Evolutionary conservation across 371 early-diverging fungal species (phyloP).

Genomic region (Conidiobolus incongruus): DNA sequence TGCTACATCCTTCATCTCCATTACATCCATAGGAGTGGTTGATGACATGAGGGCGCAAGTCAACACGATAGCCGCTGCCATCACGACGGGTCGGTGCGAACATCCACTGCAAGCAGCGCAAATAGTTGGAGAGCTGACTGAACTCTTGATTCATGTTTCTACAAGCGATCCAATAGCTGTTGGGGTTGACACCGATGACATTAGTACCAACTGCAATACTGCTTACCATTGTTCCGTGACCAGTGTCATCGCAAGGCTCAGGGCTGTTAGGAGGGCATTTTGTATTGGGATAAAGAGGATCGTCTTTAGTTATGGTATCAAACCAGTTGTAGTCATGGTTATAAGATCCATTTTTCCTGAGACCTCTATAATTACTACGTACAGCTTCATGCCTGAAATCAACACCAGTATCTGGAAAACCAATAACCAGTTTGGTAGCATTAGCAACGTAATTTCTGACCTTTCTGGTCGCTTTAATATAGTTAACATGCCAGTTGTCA

Average conservation of each 20-base stretch:
- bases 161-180: conserved; percentile 1
- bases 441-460: too few relatives aligned
- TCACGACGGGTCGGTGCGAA: not conserved
- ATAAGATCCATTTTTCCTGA: not conserved
- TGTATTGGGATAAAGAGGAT: not conserved
- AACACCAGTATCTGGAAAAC: not conserved
- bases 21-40: not conserved
- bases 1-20: not conserved
- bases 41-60: not conserved
- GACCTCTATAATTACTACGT: not conserved
- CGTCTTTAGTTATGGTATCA: not conserved
- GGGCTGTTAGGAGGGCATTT: not conserved
- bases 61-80: not conserved
- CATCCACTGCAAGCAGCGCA: not conserved
- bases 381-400: not conserved
- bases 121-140: not conserved
- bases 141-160: conserved; percentile 1
- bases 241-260: not conserved
- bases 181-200: not conserved
- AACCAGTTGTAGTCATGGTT: not conserved
- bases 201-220: not conserved
- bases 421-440: not conserved
- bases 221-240: not conserved
- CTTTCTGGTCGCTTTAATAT: too few relatives aligned
- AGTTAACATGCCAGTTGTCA: too few relatives aligned